Evolutionary conservation across 2,329 filamentous ascomycete species (phyloP), one percentile per base, ranked within the genome.

Genomic region (Ophiocordyceps camponoti-rufipedis): DNA sequence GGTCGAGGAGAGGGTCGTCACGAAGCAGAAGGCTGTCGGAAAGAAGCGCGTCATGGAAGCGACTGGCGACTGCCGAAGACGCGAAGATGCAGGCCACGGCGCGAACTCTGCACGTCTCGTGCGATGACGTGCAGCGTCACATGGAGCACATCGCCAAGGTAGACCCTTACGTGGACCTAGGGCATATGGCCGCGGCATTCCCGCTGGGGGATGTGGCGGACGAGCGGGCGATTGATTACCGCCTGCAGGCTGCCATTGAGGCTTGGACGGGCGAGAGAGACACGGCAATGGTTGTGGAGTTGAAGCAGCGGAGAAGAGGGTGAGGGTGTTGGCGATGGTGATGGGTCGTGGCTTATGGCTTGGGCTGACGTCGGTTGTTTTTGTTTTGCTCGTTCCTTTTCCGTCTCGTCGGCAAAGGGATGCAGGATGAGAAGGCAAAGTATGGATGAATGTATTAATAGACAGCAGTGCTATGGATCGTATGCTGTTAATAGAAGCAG

Each of bases 141-240:
- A 44, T 49, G 29, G 11, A 46, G 12, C 44, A 49, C n/a, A 44
- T 52, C 33, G 42, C 46, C 41, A n/a, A 23, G 4, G 42, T 49
- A 23, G 48, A 47, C 19, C 28, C 44, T 14, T 49, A 48, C 28
- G 19, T 47, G 11, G 28, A 44, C 3, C 16, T 29, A 12, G 48
- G 46, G 7, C 12, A 47, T 3, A 44, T 45, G 29, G 47, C 46
- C 16, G 23, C 42, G 35, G 47, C 44, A n/a, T 45, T 58, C n/a
- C 48, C 42, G 2, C 53, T 59, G 33, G 48, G 45, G 45, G 45
- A 45, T 32, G 52, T 58, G 53, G 44, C 48, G 5, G 56, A 60
- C 42, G 54, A 50, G 32, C 47, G 47, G 29, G 42, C 45, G 31
- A 47, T 58, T 10, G 50, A 56, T 41, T 44, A 29, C n/a, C 48